These are phyloP conservation scores for Stagonosporopsis vannaccii DNA, from an alignment of 2,329 filamentous ascomycete genomes.

Conservation along the genomic window DNA sequence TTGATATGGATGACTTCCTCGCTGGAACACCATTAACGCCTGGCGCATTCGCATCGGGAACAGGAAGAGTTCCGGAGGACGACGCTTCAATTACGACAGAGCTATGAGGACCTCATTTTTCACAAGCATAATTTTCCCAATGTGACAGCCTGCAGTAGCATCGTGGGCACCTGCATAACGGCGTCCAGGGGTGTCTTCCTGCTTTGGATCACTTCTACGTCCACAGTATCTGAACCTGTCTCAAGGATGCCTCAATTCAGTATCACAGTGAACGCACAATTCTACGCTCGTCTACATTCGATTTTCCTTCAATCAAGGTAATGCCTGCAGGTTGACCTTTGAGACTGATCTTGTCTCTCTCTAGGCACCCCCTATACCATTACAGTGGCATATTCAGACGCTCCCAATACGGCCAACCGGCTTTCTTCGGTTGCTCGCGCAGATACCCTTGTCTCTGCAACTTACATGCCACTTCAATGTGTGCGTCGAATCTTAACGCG, in stretches of 20 bases:
- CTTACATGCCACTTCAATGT: neutral
- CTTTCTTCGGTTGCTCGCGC: no score
- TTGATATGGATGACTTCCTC: constrained; percentile 51
- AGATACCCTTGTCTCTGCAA: neutral
- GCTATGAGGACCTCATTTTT: constrained; percentile 18
- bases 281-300: no score
- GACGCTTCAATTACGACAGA: constrained; percentile 33
- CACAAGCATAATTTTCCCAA: neutral
- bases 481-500: no score
- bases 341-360: no score
- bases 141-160: neutral
- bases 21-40: constrained; percentile 49
- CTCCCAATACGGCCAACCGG: no score
- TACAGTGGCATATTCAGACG: no score
- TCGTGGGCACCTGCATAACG: constrained; percentile 5
- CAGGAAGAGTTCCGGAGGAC: constrained; percentile 31
- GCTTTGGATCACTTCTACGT: no score
- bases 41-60: constrained; percentile 31
- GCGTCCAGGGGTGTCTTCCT: neutral
- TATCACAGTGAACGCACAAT: no score
- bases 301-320: no score
- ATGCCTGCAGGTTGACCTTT: no score
- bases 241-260: no score
- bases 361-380: no score
- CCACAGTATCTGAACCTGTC: neutral